phyloP scores from a whole-genome alignment of 352 stramenopile species.

The Phytophthora citrophthora region DNA sequence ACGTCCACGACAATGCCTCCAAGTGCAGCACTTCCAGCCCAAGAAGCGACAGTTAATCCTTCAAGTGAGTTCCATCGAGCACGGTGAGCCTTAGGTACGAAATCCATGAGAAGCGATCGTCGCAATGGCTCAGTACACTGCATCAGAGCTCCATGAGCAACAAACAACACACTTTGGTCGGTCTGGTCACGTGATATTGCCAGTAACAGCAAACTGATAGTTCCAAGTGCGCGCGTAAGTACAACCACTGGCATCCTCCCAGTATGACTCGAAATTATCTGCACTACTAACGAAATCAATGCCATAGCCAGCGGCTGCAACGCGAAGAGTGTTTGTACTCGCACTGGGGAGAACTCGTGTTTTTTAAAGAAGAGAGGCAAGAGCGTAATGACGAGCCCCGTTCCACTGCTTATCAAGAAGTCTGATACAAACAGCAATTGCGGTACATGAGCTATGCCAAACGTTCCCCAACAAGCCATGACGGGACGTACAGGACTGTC shows the following conservation, averaged over 20 bases:
- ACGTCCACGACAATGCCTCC: slow-evolving; percentile 63
- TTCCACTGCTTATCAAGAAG: slow-evolving; percentile 74
- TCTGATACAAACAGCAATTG: slow-evolving; percentile 68
- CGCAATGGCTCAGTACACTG: slow-evolving; percentile 67
- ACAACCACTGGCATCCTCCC: slow-evolving; percentile 72
- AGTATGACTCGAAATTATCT: slow-evolving; percentile 39
- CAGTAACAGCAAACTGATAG: slow-evolving; percentile 57
- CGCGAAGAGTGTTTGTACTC: slow-evolving; percentile 65
- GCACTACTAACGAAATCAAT: slow-evolving; percentile 49
- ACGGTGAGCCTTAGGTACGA: slow-evolving; percentile 62
- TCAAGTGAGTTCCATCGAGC: slow-evolving; percentile 79
- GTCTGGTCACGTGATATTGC: slow-evolving; percentile 33
- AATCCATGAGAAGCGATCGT: slow-evolving; percentile 80
- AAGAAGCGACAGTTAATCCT: slow-evolving; percentile 66
- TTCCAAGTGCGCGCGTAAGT: slow-evolving; percentile 42
- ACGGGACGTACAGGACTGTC: background rate
- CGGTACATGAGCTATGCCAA: slow-evolving; percentile 54
- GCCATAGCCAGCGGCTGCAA: slow-evolving; percentile 56
- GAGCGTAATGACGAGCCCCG: slow-evolving; percentile 62
- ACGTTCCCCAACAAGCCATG: slow-evolving; percentile 39
- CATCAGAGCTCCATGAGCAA: slow-evolving; percentile 62
- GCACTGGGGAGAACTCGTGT: slow-evolving; percentile 55
- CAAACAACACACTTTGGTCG: slow-evolving; percentile 56
- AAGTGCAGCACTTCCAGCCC: slow-evolving; percentile 70
- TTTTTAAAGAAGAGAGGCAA: slow-evolving; percentile 70